phyloP scores from a whole-genome alignment of 2,329 filamentous ascomycete species.

The Penicillium digitatum region DNA sequence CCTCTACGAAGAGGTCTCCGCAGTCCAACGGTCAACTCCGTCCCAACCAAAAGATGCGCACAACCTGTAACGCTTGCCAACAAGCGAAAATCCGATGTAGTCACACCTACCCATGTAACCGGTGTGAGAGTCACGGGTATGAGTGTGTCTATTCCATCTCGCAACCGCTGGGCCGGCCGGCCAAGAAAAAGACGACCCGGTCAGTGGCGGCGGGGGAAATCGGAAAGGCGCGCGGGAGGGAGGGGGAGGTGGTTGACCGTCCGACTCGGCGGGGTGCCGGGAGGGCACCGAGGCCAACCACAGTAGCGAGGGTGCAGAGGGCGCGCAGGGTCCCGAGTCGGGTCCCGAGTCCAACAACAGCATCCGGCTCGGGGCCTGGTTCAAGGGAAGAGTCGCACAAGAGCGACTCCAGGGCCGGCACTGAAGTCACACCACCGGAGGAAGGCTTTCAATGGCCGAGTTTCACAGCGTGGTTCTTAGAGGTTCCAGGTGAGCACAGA shows the following conservation, averaged over 20 bases:
- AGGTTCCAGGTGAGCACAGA: not conserved
- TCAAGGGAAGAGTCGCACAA: not conserved
- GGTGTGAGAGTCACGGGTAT: conserved; percentile 35
- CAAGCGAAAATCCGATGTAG: conserved; percentile 39
- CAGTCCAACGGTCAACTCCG: conserved; percentile 19
- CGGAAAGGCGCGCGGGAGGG: not conserved
- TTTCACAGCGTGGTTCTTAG: not conserved
- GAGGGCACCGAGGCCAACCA: not conserved
- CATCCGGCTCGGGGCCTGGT: not conserved
- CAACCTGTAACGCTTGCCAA: conserved; percentile 40
- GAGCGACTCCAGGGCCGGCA: not conserved
- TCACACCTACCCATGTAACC: conserved; percentile 33
- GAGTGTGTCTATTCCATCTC: conserved; percentile 38
- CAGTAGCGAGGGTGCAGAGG: not conserved
- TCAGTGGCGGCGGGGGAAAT: not conserved
- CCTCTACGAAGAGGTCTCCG: not conserved
- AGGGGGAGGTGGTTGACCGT: not conserved
- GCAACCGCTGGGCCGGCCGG: conserved; percentile 32
- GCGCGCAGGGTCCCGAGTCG: not conserved
- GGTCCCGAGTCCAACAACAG: not conserved
- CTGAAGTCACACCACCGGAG: not conserved
- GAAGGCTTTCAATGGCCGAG: not conserved
- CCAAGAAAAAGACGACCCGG: conserved; percentile 29
- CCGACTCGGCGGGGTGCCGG: not conserved
- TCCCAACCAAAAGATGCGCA: conserved; percentile 36